Evolutionary conservation across 2,329 filamentous ascomycete species (phyloP), one percentile per base, ranked within the genome.

Genomic region (Xylariales sp.): DNA sequence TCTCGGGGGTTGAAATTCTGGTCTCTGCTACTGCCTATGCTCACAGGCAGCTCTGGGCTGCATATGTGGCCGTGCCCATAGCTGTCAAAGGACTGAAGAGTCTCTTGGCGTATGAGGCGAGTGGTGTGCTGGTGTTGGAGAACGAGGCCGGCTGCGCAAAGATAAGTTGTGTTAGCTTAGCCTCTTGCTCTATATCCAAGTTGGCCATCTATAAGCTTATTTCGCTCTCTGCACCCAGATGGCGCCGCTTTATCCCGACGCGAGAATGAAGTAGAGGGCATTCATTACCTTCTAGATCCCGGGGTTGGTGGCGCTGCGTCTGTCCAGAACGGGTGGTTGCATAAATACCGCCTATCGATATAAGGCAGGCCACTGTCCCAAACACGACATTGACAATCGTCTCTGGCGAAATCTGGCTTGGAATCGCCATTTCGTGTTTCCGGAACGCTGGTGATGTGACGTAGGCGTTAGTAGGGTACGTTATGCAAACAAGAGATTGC

Each of bases 361-460:
- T 53, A n/a, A 53, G 50, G 32, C 50, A 53, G 50, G 50, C 50
- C 10, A 9, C 28, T 53, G 18, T 36, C 14, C 50, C 50, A 34
- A 53, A 53, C 16, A 53, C 50, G 7, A 53, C 50, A 53, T 53
- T 53, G 28, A 53, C 50, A 18, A 53, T 53, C 28, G 30, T 53
- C 32, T 53, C 50, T 7, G 18, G 32, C 7, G 50, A 53, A n/a
- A 53, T n/a, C 18, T 16, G 6, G 7, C 30, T 12, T 53, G 30
- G 3, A 9, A 16, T 36, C 16, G 50, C 14, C 50, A 53, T 46
- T 18, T 23, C 10, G 45, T 9, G 9, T 18, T 46, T 46, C 45
- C 9, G n/a, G 9, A 23, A 18, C n/a, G 45, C 45, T 10, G 45
- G 45, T 9, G 45, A 46, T 10, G 18, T n/a, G 8, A 18, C 23